Evolutionary conservation across 1,284 basidiomycete species (phyloP).

Genomic region (Wallemia hederae): DNA sequence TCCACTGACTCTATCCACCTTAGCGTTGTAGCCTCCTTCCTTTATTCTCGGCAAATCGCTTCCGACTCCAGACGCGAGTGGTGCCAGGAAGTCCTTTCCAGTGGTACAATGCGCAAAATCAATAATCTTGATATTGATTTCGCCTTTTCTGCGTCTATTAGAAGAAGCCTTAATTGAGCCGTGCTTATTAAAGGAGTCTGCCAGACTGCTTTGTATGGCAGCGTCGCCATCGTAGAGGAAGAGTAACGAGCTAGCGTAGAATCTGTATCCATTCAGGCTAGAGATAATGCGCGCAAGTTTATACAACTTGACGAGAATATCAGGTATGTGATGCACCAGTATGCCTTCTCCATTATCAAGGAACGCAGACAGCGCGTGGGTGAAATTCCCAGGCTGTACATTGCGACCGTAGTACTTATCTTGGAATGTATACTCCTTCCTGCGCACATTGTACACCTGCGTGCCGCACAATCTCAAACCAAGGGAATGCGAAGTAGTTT

Average conservation of each 20-base stretch:
- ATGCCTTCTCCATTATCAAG: conserved; percentile 55
- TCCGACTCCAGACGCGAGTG: conserved; percentile 8
- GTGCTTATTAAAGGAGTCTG: conserved; percentile 10
- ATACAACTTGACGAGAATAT: conserved; percentile 69
- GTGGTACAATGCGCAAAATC: conserved; percentile 98
- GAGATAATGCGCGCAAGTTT: conserved; percentile 72
- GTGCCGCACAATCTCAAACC: conserved; percentile 91
- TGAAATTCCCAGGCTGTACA: conserved; percentile 57
- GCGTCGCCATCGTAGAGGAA: conserved; percentile 92
- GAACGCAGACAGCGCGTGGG: conserved; percentile 49
- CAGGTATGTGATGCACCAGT: conserved; percentile 71
- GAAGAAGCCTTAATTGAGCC: conserved; percentile 12
- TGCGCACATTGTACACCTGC: conserved; percentile 80
- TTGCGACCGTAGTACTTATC: conserved; percentile 93
- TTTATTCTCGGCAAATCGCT: conserved; percentile 15
- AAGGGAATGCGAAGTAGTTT: conserved; percentile 66
- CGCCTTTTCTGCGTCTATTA: conserved; percentile 37
- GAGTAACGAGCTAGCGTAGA: conserved; percentile 89
- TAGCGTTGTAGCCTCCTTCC: conserved; percentile 48
- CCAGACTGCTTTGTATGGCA: conserved; percentile 37
- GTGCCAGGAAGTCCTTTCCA: conserved; percentile 57
- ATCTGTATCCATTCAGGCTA: conserved; percentile 67
- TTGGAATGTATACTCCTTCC: conserved; percentile 59
- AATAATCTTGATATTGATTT: conserved; percentile 82
- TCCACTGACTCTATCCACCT: conserved; percentile 46